Evolutionary conservation across 2,329 filamentous ascomycete species (phyloP).

Genomic region (Arthrocladium fulminans): DNA sequence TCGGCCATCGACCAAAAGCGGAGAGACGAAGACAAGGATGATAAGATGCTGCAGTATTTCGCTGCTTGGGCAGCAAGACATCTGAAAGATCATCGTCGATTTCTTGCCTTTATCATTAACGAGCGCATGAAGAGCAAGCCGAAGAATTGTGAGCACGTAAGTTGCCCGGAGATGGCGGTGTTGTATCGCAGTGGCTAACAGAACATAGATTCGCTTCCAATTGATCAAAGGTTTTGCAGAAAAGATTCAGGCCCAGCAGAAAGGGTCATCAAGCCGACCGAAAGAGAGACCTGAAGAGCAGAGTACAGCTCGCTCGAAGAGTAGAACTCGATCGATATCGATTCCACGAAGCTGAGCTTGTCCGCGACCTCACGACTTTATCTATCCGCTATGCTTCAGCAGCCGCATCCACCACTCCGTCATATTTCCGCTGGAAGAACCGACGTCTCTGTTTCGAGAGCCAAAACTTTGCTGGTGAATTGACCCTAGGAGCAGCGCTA

Average conservation of each 20-base stretch:
- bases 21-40: slow-evolving; percentile 1
- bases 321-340: neutral
- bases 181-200: neutral
- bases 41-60: slow-evolving; percentile 3
- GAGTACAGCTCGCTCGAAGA: neutral
- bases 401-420: too few species aligned
- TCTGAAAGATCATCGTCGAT: neutral
- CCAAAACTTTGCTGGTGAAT: too few species aligned
- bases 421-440: too few species aligned
- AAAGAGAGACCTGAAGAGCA: neutral
- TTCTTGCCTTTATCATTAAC: slow-evolving; percentile 1
- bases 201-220: neutral
- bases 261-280: neutral
- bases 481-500: too few species aligned
- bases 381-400: too few species aligned
- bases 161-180: neutral
- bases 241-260: neutral
- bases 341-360: neutral
- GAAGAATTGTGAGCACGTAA: neutral
- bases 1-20: neutral
- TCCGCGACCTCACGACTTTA: too few species aligned
- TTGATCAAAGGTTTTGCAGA: neutral
- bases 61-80: slow-evolving; percentile 6
- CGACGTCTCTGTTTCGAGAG: too few species aligned
- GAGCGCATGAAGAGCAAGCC: neutral